Conservation (phyloP, 1,284 basidiomycete genomes). For the Cronartium quercuum region DNA sequence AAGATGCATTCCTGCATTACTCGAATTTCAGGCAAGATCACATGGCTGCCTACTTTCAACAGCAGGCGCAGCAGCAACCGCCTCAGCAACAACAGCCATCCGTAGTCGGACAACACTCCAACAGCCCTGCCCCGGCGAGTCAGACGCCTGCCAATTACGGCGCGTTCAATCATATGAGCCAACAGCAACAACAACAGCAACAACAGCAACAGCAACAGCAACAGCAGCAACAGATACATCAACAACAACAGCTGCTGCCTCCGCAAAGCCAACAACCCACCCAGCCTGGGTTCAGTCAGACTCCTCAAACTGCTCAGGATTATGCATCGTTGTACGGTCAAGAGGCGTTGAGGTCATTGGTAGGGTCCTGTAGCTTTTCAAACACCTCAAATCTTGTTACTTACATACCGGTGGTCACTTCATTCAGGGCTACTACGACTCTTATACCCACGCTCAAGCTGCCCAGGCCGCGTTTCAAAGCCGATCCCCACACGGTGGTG, state of each 20-base stretch:
- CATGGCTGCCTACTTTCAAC: constrained; percentile 28
- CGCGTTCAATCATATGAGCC: constrained; percentile 31
- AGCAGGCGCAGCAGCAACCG: constrained; percentile 21
- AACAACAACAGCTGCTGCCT: constrained; percentile 12
- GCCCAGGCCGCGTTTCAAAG: constrained; percentile 28
- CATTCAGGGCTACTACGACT: constrained; percentile 31
- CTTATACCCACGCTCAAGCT: constrained; percentile 36
- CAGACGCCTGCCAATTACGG: constrained; percentile 24
- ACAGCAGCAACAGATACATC: not conserved
- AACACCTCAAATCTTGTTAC: not conserved
- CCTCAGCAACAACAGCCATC: constrained; percentile 36
- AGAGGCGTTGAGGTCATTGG: constrained; percentile 33
- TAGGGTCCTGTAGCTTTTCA: not conserved
- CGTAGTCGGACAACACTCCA: constrained; percentile 22
- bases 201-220: not conserved
- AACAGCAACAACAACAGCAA: no score
- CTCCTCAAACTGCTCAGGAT: constrained; percentile 28
- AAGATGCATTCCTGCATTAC: constrained; percentile 35
- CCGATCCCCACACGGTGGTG: constrained; percentile 30
- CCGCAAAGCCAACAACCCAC: constrained; percentile 35
- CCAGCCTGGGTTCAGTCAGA: constrained; percentile 17
- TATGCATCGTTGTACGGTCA: constrained; percentile 36
- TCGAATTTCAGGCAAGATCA: constrained; percentile 32
- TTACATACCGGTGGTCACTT: not conserved
- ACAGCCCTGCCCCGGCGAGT: constrained; percentile 25